Evolutionary conservation across 352 stramenopile genomes (phyloP).

Genomic region (Phytophthora chlamydospora): DNA sequence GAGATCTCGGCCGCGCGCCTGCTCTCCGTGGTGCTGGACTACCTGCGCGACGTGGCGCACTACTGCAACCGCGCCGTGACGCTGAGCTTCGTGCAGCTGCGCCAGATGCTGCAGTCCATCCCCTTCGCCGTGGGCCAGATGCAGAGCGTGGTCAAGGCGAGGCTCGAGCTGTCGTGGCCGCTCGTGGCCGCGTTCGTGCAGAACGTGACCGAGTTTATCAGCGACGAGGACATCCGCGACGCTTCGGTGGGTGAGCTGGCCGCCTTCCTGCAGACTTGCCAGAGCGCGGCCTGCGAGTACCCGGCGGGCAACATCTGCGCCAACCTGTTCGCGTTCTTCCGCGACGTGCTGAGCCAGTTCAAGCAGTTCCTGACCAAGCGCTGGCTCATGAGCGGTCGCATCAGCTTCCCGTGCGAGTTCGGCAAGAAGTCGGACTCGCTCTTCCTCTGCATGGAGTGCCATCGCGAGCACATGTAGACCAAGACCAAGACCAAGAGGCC

Average conservation of each 20-base stretch:
- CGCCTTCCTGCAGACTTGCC: conserved; percentile 52
- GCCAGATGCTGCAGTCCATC: conserved; percentile 62
- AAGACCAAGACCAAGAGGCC: conserved; percentile 8
- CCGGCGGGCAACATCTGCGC: conserved; percentile 62
- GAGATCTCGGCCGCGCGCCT: conserved; percentile 53
- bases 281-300: conserved; percentile 26
- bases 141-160: conserved; percentile 59
- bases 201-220: conserved; percentile 70
- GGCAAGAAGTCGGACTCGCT: conserved; percentile 78
- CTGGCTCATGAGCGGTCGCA: conserved; percentile 61
- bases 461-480: conserved; percentile 71
- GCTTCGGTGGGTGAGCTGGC: conserved; percentile 66
- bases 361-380: conserved; percentile 70
- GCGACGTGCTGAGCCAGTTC: conserved; percentile 60
- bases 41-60: conserved; percentile 64
- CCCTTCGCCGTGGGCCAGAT: conserved; percentile 73
- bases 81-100: conserved; percentile 65
- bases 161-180: conserved; percentile 69
- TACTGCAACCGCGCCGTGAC: conserved; percentile 54
- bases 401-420: conserved; percentile 80
- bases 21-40: conserved; percentile 56
- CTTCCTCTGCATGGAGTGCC: conserved; percentile 87
- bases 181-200: conserved; percentile 67
- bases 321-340: conserved; percentile 71
- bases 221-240: conserved; percentile 76